Evolutionary conservation across 495 filamentous ascomycete genomes (phyloP), one percentile per base, ranked within the genome.

Genomic region (Lentithecium fluviatile): DNA sequence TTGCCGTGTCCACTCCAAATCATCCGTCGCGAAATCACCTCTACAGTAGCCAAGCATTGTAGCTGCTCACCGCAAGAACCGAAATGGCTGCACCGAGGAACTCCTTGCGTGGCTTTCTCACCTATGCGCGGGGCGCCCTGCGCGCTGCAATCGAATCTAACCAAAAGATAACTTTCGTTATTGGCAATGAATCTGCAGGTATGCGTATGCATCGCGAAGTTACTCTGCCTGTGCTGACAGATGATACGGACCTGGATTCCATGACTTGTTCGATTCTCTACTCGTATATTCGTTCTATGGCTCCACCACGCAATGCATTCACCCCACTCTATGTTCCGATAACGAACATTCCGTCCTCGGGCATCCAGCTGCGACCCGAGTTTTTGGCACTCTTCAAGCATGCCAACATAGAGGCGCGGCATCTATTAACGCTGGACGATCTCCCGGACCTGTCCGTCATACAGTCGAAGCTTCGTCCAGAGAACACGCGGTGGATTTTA

Each of bases 191-290:
- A 71, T 87, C 86, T 29, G 87, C 85, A 23, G 85, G 85, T 84
- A 72, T n/a, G 70, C 83, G 26, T 20, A n/a, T 20, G 40, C 34
- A 46, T n/a, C 45, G 19, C 17, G 40, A 24, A 13, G 10, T 24
- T 29, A 25, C 13, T 37, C 8, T 36, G 15, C 15, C 43, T 12
- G 34, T 15, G 40, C 62, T 65, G 29, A 65, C 19, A 21, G 10
- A 45, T 34, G 19, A 8, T 42, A 71, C 74, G 82, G 94, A 98
- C 70, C 86, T 98, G 68, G 94, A 98, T 75, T 96, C 95, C 12
- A 82, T 97, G 54, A 88, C 89, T 73, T 89, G 84, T 36, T 83
- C 92, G 15, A 75, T 97, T n/a, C 71, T 95, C 45, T 88, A 89
- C 47, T 87, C 93, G 43, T 97, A 96, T 75, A 81, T 95, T 57